Conservation (phyloP, 495 filamentous ascomycete genomes). For the Amphirosellinia nigrospora region DNA sequence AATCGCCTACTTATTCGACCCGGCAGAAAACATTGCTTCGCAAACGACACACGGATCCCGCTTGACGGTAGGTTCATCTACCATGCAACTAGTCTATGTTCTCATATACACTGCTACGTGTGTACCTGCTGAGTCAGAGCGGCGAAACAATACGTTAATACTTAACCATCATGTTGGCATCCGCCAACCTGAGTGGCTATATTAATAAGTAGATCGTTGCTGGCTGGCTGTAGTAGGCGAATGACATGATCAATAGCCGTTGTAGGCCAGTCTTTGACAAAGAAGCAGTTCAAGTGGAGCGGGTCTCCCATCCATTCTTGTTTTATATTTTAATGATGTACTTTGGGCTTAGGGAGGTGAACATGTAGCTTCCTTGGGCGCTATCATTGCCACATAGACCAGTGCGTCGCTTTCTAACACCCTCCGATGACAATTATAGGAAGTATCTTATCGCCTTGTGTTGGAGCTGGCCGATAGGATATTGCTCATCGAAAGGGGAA, state of each 20-base stretch:
- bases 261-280: background rate
- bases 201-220: background rate
- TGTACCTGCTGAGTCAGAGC: constrained; percentile 3
- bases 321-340: background rate
- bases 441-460: background rate
- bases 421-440: background rate
- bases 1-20: background rate
- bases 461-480: constrained; percentile 16
- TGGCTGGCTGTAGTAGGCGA: background rate
- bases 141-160: background rate
- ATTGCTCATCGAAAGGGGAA: background rate
- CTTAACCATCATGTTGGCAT: constrained; percentile 1
- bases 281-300: constrained; percentile 4
- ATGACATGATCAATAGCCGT: background rate
- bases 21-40: background rate
- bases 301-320: background rate
- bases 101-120: background rate
- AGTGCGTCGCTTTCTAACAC: background rate
- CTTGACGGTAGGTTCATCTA: background rate
- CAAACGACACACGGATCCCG: background rate
- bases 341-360: too few species aligned
- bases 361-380: too few species aligned
- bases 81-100: background rate
- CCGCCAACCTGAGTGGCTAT: background rate
- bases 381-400: background rate